A percentile compares a stretch with the other conserved stretches of the same genome.
Conservation (phyloP, 805 yeast species). For the Hanseniaspora vineae region DNA sequence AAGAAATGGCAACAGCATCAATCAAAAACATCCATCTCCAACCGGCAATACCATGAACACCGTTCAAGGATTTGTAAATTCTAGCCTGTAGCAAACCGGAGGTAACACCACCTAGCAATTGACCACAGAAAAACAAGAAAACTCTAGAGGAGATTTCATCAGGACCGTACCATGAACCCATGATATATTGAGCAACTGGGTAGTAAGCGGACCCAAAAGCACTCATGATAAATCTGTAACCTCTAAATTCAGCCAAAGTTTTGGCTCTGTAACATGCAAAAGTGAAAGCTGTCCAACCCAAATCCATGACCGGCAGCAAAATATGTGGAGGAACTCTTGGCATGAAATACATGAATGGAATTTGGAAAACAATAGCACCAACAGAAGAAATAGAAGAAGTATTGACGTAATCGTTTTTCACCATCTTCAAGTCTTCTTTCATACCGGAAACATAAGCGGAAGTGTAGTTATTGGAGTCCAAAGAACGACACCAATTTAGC, state of each 20-base stretch:
- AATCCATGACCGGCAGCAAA: slow-evolving; percentile 39
- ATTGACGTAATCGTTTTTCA: slow-evolving; percentile 50
- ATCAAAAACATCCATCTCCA: slow-evolving; percentile 63
- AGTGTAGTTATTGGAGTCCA: slow-evolving; percentile 47
- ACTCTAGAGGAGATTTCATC: slow-evolving; percentile 49
- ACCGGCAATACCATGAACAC: slow-evolving; percentile 34
- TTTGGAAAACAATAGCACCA: slow-evolving; percentile 49
- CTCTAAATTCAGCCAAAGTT: slow-evolving; percentile 40
- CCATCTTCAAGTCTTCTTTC: slow-evolving; percentile 43
- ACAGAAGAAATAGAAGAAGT: slow-evolving; percentile 47
- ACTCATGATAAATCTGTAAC: slow-evolving; percentile 53
- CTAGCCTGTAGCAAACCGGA: slow-evolving; percentile 41
- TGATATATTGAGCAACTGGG: slow-evolving; percentile 47
- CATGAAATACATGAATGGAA: slow-evolving; percentile 53
- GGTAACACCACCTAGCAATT: slow-evolving; percentile 34
- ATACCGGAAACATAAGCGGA: slow-evolving; percentile 60
- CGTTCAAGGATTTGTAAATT: slow-evolving; percentile 28
- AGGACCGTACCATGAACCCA: slow-evolving; percentile 50
- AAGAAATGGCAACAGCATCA: slow-evolving; percentile 39
- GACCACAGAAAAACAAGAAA: slow-evolving; percentile 48
- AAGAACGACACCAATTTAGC: slow-evolving; percentile 55
- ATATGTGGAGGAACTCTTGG: slow-evolving; percentile 41
- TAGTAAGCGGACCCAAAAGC: slow-evolving; percentile 57
- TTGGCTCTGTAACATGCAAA: slow-evolving; percentile 39
- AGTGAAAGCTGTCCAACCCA: slow-evolving; percentile 60